Evolutionary conservation across 257 asterid genomes (phyloP), one percentile per base, ranked within the genome.

Genomic region (Solanum tarapatanum): DNA sequence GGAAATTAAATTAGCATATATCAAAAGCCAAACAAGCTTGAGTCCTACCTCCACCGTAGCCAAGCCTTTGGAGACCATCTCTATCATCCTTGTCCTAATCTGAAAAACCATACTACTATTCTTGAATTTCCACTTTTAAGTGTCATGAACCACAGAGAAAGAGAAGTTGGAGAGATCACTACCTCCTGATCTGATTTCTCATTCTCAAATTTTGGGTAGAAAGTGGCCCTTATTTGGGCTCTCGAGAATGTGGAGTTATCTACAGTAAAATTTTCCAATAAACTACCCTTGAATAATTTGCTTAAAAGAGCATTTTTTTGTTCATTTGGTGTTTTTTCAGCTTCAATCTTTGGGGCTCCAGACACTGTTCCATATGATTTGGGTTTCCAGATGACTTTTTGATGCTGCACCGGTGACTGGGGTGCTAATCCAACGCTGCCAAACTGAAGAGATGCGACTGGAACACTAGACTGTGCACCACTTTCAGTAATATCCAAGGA

Each of bases 101-200:
- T 97, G 93, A 30, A 48, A 87, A 86, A 91, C 82, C 85, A 82
- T 74, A 43, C 85, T 84, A 90, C 64, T 8, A 83, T 89, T 55
- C 41, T 85, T 87, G 41, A 58, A 79, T 73, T 87, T 37, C 28
- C 48, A 58, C 21, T 5, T 36, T 26, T 85, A 83, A 87, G 86
- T 87, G 10, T 75, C 70, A 72, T 28, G 19, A 72, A 64, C 82
- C 32, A 82, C 62, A 39, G 35, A 68, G 43, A 0, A 30, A 83
- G 35, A 84, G 48, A 76, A 26, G 43, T 11, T 73, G 36, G 37
- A 86, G 64, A 66, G 72, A 74, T 30, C 55, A 14, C 88, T 90
- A 95, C 99, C 95, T 97, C 99, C 86, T 93, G 98, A 90, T 97
- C 99, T 60, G 99, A 93, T 91, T 95, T 95, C 94, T 95, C 99